Evolutionary conservation across 2,329 filamentous ascomycete species (phyloP), one percentile per base, ranked within the genome.

Genomic region (Clonostachys byssicola): DNA sequence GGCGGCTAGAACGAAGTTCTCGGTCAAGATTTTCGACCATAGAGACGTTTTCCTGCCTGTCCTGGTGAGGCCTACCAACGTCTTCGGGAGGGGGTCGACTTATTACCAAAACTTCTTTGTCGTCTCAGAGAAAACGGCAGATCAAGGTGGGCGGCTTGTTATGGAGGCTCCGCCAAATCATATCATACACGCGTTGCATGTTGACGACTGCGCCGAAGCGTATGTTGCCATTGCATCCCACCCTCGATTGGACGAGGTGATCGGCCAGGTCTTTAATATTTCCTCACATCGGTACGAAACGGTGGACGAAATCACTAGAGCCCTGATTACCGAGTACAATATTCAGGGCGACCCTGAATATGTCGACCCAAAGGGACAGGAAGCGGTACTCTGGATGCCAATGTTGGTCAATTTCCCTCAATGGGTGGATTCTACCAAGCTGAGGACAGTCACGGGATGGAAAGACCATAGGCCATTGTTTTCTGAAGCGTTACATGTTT

Each of bases 201-300:
- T 77, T 12, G 74, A 77, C 51, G 74, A 78, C 50, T 75, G 72
- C 43, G 73, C 57, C 3, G 67, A 72, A 13, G 73, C 71, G 0
- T 78, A 77, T 48, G 57, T 75, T 4, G 62, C 69, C 2, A 58
- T 77, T 5, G 73, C 71, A 0, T 55, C 54, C 1, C 36, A 39
- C 36, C 36, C 36, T 39, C 36, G 36, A 8, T 6, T 18, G 36
- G 17, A n/a, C 14, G 36, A 39, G 36, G 59, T 76, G 1, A 54
- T 52, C 5, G 70, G 68, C 0, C 60, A 74, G 46, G 63, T 56
- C 6, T 77, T 72, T 51, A 77, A 77, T 51, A 67, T 77, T 35
- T 76, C 73, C 3, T 62, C 61, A 0, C 49, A 60, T 17, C 52
- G 59, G 6, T 77, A 74, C 52, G 73, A 77, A 56, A 76, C 70